Percentiles rank a stretch among this genome's conserved stretches.
Evolutionary conservation across 1,284 basidiomycete genomes (phyloP).

Genomic region (Exobasidium rhododendri): DNA sequence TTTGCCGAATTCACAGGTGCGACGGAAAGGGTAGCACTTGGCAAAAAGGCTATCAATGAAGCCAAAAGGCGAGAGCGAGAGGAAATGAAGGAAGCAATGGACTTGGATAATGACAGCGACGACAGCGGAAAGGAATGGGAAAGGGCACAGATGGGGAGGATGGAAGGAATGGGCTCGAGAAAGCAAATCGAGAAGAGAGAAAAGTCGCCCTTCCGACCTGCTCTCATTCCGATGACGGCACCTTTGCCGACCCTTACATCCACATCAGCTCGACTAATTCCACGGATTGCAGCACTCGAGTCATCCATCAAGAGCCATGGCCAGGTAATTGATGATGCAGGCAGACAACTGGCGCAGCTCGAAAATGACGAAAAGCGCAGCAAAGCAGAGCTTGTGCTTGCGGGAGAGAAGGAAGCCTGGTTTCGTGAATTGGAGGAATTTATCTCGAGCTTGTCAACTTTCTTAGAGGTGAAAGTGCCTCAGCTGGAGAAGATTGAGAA

Average conservation of each 20-base stretch:
- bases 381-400: slow-evolving; percentile 28
- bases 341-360: slow-evolving; percentile 22
- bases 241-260: slow-evolving; percentile 38
- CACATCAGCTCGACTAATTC: slow-evolving; percentile 29
- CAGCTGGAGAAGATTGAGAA: slow-evolving; percentile 37
- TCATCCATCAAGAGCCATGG: slow-evolving; percentile 24
- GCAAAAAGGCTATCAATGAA: slow-evolving; percentile 27
- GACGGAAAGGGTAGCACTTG: slow-evolving; percentile 43
- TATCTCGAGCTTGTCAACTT: slow-evolving; percentile 34
- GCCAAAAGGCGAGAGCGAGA: slow-evolving; percentile 23
- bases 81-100: slow-evolving; percentile 21
- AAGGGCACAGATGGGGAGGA: slow-evolving; percentile 33
- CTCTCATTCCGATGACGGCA: slow-evolving; percentile 29
- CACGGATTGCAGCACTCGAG: slow-evolving; percentile 25
- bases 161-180: slow-evolving; percentile 15
- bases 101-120: slow-evolving; percentile 63
- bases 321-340: slow-evolving; percentile 19
- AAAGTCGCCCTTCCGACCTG: slow-evolving; percentile 30
- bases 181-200: slow-evolving; percentile 18
- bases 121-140: slow-evolving; percentile 65
- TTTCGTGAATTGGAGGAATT: slow-evolving; percentile 45
- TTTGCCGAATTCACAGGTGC: slow-evolving; percentile 47
- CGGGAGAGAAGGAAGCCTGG: slow-evolving; percentile 42
- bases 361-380: slow-evolving; percentile 31
- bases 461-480: slow-evolving; percentile 40